A percentile compares a stretch with the other conserved stretches of the same genome.
phyloP scores from a whole-genome alignment of 2,329 filamentous ascomycete genomes.

The Ilyonectria robusta region DNA sequence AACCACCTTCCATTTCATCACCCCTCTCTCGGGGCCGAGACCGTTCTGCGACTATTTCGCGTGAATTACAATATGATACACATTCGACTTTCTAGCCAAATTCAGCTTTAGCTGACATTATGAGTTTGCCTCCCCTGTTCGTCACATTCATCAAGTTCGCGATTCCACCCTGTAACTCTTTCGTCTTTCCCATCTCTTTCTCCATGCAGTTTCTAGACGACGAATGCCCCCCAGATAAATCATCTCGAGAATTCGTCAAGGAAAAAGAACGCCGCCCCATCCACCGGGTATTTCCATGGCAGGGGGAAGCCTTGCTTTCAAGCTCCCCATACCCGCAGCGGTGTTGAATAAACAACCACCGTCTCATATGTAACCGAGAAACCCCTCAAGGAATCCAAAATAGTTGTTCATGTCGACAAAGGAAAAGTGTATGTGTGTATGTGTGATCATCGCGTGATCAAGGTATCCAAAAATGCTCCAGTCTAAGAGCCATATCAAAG shows the following conservation, averaged over 20 bases:
- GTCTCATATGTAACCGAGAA: constrained; percentile 36
- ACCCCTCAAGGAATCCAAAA: constrained; percentile 31
- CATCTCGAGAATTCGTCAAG: constrained; percentile 14
- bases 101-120: constrained; percentile 10
- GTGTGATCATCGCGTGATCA: constrained; percentile 40
- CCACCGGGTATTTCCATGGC: constrained; percentile 27
- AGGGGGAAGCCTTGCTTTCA: constrained; percentile 13
- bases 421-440: constrained; percentile 38
- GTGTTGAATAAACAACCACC: constrained; percentile 9
- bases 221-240: constrained; percentile 1
- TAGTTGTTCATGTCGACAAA: constrained; percentile 44
- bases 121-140: constrained; percentile 26
- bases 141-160: constrained; percentile 28
- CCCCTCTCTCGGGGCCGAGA: constrained; percentile 23
- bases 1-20: constrained; percentile 32
- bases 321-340: constrained; percentile 12
- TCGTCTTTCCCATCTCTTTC: constrained; percentile 14
- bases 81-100: constrained; percentile 35
- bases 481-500: constrained; percentile 21
- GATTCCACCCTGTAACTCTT: constrained; percentile 2
- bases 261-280: constrained; percentile 27
- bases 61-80: constrained; percentile 49
- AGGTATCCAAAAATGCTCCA: constrained; percentile 42
- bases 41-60: constrained; percentile 39
- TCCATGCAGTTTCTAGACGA: constrained; percentile 5